Evolutionary conservation across 495 filamentous ascomycete genomes (phyloP).

Genomic region (Clavariopsis aquatica): DNA sequence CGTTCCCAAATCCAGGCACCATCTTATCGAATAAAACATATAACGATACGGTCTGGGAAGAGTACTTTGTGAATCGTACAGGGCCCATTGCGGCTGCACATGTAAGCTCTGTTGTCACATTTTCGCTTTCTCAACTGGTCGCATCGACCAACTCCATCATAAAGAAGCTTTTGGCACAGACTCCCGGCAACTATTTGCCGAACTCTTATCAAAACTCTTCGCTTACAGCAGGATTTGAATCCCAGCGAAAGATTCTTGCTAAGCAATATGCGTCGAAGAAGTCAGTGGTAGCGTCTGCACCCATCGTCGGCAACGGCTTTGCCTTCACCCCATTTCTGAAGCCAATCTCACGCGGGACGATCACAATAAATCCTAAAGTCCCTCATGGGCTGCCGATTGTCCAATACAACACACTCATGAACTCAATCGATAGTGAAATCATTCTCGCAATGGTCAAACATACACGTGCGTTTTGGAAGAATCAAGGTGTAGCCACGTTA

Average conservation of each 20-base stretch:
- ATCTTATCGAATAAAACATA: background rate
- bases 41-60: background rate
- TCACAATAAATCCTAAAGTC: constrained; percentile 21
- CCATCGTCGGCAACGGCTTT: background rate
- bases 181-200: background rate
- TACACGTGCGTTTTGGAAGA: background rate
- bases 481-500: background rate
- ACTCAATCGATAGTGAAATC: constrained; percentile 34
- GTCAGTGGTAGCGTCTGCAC: background rate
- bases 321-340: constrained; percentile 27
- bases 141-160: background rate
- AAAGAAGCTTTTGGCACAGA: background rate
- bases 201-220: background rate
- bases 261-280: background rate
- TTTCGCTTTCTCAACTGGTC: background rate
- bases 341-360: constrained; percentile 36
- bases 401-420: constrained; percentile 28
- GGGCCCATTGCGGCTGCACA: background rate
- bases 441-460: constrained; percentile 14
- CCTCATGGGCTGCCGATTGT: constrained; percentile 18
- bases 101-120: background rate
- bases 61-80: background rate
- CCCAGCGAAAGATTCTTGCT: background rate
- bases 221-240: background rate
- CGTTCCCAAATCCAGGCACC: constrained; percentile 8